A percentile compares a stretch with the other conserved stretches of the same genome.
These are phyloP conservation scores for Azolla pinnata DNA, from an alignment of 75 land plant genomes.

Conservation along the genomic window DNA sequence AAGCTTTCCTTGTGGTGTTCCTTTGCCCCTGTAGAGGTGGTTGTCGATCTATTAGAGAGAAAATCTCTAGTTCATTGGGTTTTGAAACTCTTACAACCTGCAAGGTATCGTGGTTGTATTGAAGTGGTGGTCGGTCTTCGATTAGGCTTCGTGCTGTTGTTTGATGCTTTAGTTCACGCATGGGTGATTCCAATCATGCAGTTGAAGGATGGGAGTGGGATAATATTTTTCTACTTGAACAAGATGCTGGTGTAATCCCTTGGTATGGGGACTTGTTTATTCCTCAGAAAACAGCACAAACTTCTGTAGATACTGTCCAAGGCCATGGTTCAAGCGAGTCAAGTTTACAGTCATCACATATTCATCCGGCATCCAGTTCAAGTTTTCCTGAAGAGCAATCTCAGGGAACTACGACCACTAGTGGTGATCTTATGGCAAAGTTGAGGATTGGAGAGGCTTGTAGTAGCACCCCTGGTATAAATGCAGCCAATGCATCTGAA, in stretches of 20 bases:
- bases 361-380: conserved; percentile 14
- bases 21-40: too few species aligned
- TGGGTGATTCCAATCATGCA: conserved; percentile 15
- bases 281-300: too few species aligned
- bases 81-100: too few species aligned
- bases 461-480: background rate
- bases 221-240: conserved; percentile 25
- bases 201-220: conserved; percentile 58
- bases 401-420: background rate
- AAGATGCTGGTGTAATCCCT: background rate
- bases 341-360: background rate
- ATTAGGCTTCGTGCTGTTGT: background rate
- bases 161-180: background rate
- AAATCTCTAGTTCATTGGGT: too few species aligned
- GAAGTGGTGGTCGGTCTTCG: too few species aligned
- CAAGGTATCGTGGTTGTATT: too few species aligned
- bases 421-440: background rate
- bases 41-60: too few species aligned
- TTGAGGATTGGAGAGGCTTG: background rate
- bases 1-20: too few species aligned
- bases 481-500: conserved; percentile 1
- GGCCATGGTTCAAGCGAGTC: too few species aligned
- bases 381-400: conserved; percentile 9
- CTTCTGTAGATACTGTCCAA: too few species aligned
- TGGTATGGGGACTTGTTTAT: conserved; percentile 11